Conservation (phyloP, 306 rosid species). For the Luffa aegyptiaca region DNA sequence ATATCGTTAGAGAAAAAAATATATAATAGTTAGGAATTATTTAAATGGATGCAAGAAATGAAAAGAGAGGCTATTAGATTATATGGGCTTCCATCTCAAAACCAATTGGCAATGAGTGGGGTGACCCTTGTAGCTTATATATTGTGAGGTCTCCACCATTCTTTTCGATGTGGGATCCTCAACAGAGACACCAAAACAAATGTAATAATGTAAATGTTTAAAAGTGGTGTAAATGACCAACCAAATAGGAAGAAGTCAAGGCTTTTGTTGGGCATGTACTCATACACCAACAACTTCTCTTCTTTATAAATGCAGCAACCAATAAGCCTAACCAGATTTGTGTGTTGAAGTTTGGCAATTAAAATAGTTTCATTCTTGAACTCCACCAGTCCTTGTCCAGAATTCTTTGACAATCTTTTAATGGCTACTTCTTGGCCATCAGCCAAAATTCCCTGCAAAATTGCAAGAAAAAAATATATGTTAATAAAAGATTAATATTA, state of each 20-base stretch:
- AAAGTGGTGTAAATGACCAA: background rate
- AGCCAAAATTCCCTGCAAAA: conserved; percentile 18
- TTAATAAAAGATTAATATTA: too few relatives aligned
- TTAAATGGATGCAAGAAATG: too few relatives aligned
- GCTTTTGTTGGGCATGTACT: conserved; percentile 3
- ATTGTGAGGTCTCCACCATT: too few relatives aligned
- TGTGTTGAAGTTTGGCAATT: conserved; percentile 34
- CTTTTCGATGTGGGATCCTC: too few relatives aligned
- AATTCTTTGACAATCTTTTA: conserved; percentile 28
- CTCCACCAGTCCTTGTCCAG: conserved; percentile 20
- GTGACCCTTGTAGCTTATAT: too few relatives aligned
- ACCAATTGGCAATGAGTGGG: too few relatives aligned
- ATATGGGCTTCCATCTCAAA: too few relatives aligned
- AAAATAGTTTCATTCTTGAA: conserved; percentile 20
- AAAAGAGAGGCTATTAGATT: too few relatives aligned
- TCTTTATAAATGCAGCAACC: conserved; percentile 29
- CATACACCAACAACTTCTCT: conserved; percentile 17
- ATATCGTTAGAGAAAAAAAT: background rate
- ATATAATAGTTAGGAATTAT: too few relatives aligned
- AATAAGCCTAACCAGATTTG: conserved; percentile 27
- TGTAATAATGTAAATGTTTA: too few relatives aligned
- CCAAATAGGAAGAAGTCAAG: conserved; percentile 27
- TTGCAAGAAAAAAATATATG: too few relatives aligned
- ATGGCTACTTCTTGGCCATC: conserved; percentile 31
- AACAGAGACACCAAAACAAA: background rate